phyloP scores from a whole-genome alignment of 768 basidiomycete genomes.

The Chalciporus chontae region DNA sequence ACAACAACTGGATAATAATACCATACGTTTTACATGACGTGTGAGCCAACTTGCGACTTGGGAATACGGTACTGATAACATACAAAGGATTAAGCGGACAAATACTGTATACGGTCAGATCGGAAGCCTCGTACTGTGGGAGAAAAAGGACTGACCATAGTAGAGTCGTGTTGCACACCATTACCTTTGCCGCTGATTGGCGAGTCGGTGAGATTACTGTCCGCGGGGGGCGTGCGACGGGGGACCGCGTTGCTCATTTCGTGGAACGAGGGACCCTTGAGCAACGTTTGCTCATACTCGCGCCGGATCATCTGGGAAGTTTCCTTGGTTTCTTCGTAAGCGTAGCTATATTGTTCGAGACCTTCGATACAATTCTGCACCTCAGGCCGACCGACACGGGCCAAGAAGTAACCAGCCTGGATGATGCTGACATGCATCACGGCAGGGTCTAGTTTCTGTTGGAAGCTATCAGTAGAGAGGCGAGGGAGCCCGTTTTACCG shows the following conservation, averaged over 20 bases:
- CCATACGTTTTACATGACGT: conserved; percentile 22
- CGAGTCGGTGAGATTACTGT: conserved; percentile 10
- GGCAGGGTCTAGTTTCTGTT: conserved; percentile 75
- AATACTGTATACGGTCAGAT: conserved; percentile 22
- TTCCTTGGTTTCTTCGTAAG: conserved; percentile 83
- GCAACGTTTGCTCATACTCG: conserved; percentile 41
- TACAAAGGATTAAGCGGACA: conserved; percentile 20
- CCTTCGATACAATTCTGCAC: conserved; percentile 81
- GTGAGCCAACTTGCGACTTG: conserved; percentile 6
- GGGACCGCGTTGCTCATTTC: conserved; percentile 39
- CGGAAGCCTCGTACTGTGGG: background rate
- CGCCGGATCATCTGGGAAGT: conserved; percentile 63
- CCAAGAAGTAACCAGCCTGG: conserved; percentile 79
- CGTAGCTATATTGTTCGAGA: conserved; percentile 82
- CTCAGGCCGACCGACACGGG: conserved; percentile 78
- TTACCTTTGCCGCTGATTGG: conserved; percentile 19
- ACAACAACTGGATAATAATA: conserved; percentile 21
- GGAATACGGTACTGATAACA: conserved; percentile 28
- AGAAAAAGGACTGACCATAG: conserved; percentile 13
- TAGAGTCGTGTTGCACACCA: conserved; percentile 14
- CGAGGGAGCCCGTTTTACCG: conserved; percentile 13
- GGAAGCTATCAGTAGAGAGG: conserved; percentile 9
- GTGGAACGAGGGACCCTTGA: conserved; percentile 36
- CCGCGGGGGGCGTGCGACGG: conserved; percentile 21
- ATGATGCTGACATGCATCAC: conserved; percentile 87